These are phyloP conservation scores for Prunus padus DNA, from an alignment of 306 rosid species.

Conservation along the genomic window DNA sequence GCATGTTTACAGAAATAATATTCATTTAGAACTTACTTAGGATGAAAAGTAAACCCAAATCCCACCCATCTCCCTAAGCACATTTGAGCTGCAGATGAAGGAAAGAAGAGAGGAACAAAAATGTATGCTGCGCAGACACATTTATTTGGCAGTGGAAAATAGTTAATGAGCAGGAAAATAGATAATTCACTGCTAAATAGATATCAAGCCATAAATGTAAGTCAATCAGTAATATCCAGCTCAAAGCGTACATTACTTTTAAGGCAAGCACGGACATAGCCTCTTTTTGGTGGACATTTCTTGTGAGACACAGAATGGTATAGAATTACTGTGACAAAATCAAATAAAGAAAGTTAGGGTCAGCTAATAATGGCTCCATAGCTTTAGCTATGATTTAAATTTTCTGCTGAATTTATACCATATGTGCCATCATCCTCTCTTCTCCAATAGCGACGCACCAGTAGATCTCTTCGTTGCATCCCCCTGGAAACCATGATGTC, in stretches of 20 bases:
- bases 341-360: conserved; percentile 19
- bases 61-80: not conserved
- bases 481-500: conserved; percentile 57
- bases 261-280: conserved; percentile 85
- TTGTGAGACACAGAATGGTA: conserved; percentile 76
- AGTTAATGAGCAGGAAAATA: not conserved
- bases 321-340: conserved; percentile 58
- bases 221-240: conserved; percentile 19
- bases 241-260: conserved; percentile 83
- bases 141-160: not conserved
- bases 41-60: not conserved
- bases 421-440: conserved; percentile 96
- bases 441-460: conserved; percentile 87
- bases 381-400: not conserved
- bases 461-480: conserved; percentile 74
- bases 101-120: not conserved
- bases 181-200: conserved; percentile 9
- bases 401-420: conserved; percentile 42
- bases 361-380: conserved; percentile 18
- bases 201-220: conserved; percentile 15
- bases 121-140: not conserved
- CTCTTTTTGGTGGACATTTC: conserved; percentile 62
- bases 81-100: not conserved
- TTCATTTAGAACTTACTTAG: not conserved
- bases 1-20: not conserved